These are phyloP conservation scores for Leptographium galeiforme DNA, from an alignment of 2,329 filamentous ascomycete species.

Conservation along the genomic window DNA sequence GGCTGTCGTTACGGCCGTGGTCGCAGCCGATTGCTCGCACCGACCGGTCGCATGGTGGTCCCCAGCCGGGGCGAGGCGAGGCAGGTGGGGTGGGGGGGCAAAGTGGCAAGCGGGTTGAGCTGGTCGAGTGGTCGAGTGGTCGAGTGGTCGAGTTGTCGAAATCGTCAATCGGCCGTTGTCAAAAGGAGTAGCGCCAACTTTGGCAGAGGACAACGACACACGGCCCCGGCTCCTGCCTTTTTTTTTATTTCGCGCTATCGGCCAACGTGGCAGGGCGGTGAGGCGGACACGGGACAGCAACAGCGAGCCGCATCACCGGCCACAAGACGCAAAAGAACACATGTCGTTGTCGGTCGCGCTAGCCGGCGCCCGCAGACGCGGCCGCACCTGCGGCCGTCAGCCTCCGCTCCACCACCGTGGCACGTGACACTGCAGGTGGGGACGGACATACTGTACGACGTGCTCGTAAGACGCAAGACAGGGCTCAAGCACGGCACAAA, in stretches of 20 bases:
- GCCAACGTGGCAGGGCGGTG: neutral
- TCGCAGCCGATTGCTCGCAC: neutral
- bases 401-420: neutral
- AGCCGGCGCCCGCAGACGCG: neutral
- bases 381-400: conserved; percentile 7
- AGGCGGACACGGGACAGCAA: neutral
- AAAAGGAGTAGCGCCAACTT: too few relatives aligned
- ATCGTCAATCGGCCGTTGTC: too few relatives aligned
- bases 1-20: neutral
- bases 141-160: too few relatives aligned
- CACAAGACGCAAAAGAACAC: neutral
- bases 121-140: too few relatives aligned
- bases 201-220: too few relatives aligned
- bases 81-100: too few relatives aligned
- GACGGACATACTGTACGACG: too few relatives aligned
- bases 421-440: neutral
- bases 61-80: neutral
- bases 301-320: neutral
- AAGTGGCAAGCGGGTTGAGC: too few relatives aligned
- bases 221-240: too few relatives aligned
- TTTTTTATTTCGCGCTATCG: too few relatives aligned
- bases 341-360: neutral
- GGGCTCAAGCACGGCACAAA: too few relatives aligned
- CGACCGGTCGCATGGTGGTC: neutral
- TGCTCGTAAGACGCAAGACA: too few relatives aligned